Evolutionary conservation across 2,329 filamentous ascomycete genomes (phyloP).

Genomic region (Diplodia corticola): DNA sequence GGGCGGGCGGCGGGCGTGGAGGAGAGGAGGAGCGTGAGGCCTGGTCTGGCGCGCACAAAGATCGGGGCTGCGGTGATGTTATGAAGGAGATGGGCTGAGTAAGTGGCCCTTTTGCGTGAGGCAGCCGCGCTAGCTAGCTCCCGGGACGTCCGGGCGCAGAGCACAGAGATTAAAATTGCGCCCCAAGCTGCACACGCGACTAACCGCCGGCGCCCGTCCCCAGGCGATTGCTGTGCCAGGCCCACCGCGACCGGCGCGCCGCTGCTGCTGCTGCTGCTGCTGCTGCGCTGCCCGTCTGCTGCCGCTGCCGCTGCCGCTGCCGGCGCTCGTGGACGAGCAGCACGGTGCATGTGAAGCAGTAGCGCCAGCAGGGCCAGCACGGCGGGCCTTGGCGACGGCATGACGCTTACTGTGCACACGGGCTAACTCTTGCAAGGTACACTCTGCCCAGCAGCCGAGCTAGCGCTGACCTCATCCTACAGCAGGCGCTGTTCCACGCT

Average conservation of each 20-base stretch:
- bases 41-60: conserved; percentile 8
- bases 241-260: neutral
- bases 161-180: conserved; percentile 15
- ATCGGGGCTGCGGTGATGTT: conserved; percentile 19
- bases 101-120: conserved; percentile 17
- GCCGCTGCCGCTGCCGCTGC: too few species aligned
- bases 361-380: too few species aligned
- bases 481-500: neutral
- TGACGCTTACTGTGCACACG: conserved; percentile 22
- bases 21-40: conserved; percentile 1
- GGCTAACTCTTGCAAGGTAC: conserved; percentile 3
- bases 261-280: neutral
- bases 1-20: neutral
- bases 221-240: conserved; percentile 11
- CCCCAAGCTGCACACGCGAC: conserved; percentile 18
- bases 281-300: neutral
- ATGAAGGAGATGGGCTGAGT: conserved; percentile 24
- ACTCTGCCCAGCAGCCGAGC: neutral
- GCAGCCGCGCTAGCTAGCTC: conserved; percentile 18
- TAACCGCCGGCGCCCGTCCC: conserved; percentile 15
- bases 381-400: neutral
- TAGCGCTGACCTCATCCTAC: conserved; percentile 5
- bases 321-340: neutral
- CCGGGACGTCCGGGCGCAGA: conserved; percentile 13
- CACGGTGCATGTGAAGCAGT: neutral